Base-by-base conservation (phyloP, 2,329 filamentous ascomycete species). In the Colletotrichum sp. region DNA sequence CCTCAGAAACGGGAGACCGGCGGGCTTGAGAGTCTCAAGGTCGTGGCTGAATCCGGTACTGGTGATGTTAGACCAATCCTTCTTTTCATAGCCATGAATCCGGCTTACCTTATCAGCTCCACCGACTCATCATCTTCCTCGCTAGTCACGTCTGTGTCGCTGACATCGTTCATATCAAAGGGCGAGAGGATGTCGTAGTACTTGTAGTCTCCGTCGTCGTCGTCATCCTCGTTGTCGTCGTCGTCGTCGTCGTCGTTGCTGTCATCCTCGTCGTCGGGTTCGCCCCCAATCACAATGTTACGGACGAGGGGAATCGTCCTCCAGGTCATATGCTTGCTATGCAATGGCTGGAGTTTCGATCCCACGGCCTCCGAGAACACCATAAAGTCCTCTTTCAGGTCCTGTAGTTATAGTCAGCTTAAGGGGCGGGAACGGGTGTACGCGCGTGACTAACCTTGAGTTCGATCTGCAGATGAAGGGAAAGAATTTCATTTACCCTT, bases 241-340 rank as follows among this genome's bases (percentile, higher is more conserved):
- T 62, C 36, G 12, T 60, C 10, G 4, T 52, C 34, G 13, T 59
- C 21, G 2, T 52, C 34, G 13, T 32, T 1, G n/a, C 52, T 62
- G 12, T 60, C 32, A 5, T 55, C 36, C 8, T 36, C 32, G 12
- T 75, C 72, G 1, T 71, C 59, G 9, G 60, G 49, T 2, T 75
- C 72, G 12, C 6, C 24, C 5, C 70, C 73, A 2, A 76, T 6
- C 1, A 12, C 4, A 8, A 68, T 64, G 18, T 32, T 30, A 6
- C 32, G 30, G 3, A 59, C 30, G 5, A 76, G 5, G 16, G 71
- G 66, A 2, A 44, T 28, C 3, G 55, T 63, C n/a, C 44, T 76
- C 73, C 73, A 76, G 10, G 69, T 76, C 4, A 76, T 63, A n/a
- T 72, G n/a, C 8, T 49, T 65, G 21, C 10, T 63, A 2, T 57